Percentiles rank a stretch among this genome's conserved stretches.
These are phyloP conservation scores for Colletotrichum paranaense DNA, from an alignment of 2,329 filamentous ascomycete genomes.

Conservation along the genomic window DNA sequence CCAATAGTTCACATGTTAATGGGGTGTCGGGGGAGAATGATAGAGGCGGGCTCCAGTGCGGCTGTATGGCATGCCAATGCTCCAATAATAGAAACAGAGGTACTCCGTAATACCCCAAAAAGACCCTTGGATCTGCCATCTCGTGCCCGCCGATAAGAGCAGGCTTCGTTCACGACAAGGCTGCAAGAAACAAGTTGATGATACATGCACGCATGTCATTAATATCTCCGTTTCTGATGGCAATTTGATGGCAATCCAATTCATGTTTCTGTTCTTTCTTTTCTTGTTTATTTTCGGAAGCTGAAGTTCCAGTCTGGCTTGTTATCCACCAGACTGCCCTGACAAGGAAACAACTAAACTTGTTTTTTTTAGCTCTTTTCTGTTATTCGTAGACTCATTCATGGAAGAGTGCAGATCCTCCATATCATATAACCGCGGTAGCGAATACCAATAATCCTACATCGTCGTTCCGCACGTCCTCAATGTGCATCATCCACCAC, in stretches of 20 bases:
- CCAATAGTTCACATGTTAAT: background rate
- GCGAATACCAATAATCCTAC: background rate
- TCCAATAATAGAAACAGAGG: conserved; percentile 33
- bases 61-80: background rate
- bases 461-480: conserved; percentile 4
- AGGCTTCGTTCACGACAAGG: conserved; percentile 9
- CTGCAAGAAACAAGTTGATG: conserved; percentile 7
- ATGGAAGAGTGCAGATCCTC: background rate
- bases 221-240: too few species aligned
- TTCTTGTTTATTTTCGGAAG: conserved; percentile 11
- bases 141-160: conserved; percentile 2
- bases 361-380: background rate
- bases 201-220: background rate
- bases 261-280: background rate
- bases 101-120: background rate
- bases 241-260: background rate
- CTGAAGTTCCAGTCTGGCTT: background rate
- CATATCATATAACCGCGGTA: background rate
- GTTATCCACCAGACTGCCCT: background rate
- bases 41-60: background rate
- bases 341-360: background rate
- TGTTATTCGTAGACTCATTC: conserved; percentile 8
- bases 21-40: too few species aligned
- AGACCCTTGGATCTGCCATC: background rate
- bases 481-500: background rate